A percentile compares a stretch with the other conserved stretches of the same genome.
Conservation (phyloP, 805 yeast genomes). For the Danielozyma ontarioensis region DNA sequence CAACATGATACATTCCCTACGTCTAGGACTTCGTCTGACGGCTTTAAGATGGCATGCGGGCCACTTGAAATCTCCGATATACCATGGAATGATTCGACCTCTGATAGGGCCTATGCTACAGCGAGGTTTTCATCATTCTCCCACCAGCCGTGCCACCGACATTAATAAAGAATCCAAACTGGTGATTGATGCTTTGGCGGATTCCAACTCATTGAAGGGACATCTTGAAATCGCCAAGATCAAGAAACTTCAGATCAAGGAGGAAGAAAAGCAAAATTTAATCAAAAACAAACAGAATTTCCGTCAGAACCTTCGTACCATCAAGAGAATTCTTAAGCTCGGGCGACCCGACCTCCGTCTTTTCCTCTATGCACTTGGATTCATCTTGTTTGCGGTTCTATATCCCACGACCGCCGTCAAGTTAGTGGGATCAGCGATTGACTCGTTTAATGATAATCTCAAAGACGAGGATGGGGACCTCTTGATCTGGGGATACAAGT, state of each 20-base stretch:
- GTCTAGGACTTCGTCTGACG: not conserved
- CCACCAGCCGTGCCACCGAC: not conserved
- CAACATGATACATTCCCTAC: not conserved
- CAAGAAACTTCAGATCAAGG: slow-evolving; percentile 17
- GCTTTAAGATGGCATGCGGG: too few species aligned
- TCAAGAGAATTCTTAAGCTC: slow-evolving; percentile 31
- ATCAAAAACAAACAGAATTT: slow-evolving; percentile 22
- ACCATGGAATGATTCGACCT: too few species aligned
- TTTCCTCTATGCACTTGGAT: slow-evolving; percentile 34
- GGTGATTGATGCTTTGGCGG: not conserved
- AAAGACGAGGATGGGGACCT: slow-evolving; percentile 36
- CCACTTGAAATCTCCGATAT: too few species aligned
- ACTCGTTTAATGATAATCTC: slow-evolving; percentile 31
- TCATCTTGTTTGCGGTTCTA: slow-evolving; percentile 38
- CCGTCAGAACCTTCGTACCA: slow-evolving; percentile 29
- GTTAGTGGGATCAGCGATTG: slow-evolving; percentile 39
- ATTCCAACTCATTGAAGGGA: slow-evolving; percentile 13
- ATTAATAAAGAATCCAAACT: not conserved
- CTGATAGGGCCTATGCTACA: too few species aligned
- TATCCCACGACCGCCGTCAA: slow-evolving; percentile 41
- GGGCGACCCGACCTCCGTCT: slow-evolving; percentile 36
- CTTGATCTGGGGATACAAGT: slow-evolving; percentile 41
- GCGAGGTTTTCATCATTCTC: too few species aligned
- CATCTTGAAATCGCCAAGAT: slow-evolving; percentile 25
- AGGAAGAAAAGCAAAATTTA: slow-evolving; percentile 25